These are phyloP conservation scores for Chenopodium quinoa DNA, from an alignment of 148 eudicot species.

Conservation along the genomic window DNA sequence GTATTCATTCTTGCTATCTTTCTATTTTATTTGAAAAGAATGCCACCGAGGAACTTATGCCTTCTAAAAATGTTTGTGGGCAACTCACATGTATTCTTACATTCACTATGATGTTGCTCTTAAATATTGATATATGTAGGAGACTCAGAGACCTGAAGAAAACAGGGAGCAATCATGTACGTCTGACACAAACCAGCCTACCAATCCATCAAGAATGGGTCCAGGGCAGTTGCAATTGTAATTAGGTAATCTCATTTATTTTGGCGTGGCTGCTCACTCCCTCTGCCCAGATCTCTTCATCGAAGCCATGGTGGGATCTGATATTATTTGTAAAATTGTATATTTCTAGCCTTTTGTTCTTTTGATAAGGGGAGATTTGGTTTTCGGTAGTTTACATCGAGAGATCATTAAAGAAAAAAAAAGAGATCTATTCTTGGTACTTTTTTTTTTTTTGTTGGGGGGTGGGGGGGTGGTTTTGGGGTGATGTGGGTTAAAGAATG, in stretches of 20 bases:
- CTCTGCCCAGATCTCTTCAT: conserved; percentile 21
- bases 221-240: conserved; percentile 56
- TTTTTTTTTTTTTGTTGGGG: background rate
- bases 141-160: conserved; percentile 51
- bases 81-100: background rate
- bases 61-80: background rate
- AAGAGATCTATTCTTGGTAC: conserved; percentile 18
- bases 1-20: background rate
- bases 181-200: conserved; percentile 41
- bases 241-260: conserved; percentile 28
- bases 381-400: conserved; percentile 24
- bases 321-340: conserved; percentile 70
- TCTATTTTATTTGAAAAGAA: background rate
- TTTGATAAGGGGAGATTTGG: conserved; percentile 22
- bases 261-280: conserved; percentile 19
- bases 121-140: conserved; percentile 32
- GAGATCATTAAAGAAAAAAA: conserved; percentile 9
- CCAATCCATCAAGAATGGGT: conserved; percentile 47
- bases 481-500: background rate
- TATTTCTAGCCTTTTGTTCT: conserved; percentile 38
- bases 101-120: background rate
- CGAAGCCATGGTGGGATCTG: conserved; percentile 27
- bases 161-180: conserved; percentile 30
- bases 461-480: background rate
- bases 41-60: background rate